Evolutionary conservation across 2,329 filamentous ascomycete species (phyloP).

Genomic region (Lachnellula occidentalis): DNA sequence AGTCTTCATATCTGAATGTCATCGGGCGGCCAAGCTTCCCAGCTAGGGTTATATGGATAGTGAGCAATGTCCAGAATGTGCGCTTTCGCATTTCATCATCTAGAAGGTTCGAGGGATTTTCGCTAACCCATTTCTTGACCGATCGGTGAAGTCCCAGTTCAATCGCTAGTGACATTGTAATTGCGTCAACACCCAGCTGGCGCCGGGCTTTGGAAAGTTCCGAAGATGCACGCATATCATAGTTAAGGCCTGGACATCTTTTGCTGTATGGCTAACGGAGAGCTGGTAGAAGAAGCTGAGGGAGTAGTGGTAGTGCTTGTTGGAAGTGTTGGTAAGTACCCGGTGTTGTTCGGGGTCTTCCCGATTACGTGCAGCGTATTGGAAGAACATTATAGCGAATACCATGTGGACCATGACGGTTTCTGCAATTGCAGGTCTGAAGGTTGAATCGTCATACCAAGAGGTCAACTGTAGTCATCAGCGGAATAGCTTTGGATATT

Average conservation of each 20-base stretch:
- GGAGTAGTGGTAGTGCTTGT: constrained; percentile 73
- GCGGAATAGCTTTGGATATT: background rate
- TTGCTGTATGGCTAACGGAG: constrained; percentile 52
- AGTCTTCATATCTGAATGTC: constrained; percentile 66
- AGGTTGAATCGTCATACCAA: constrained; percentile 65
- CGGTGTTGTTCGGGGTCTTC: constrained; percentile 48
- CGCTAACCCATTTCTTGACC: constrained; percentile 50
- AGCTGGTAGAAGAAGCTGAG: constrained; percentile 65
- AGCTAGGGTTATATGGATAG: constrained; percentile 61
- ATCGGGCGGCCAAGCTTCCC: constrained; percentile 75
- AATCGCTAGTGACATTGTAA: constrained; percentile 62
- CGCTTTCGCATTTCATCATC: constrained; percentile 74
- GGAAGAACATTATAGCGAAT: constrained; percentile 71
- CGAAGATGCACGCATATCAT: constrained; percentile 69
- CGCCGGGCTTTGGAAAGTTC: constrained; percentile 73
- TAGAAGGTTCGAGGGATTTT: constrained; percentile 44
- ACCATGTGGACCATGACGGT: constrained; percentile 72
- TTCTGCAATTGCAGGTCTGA: constrained; percentile 58
- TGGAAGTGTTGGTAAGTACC: constrained; percentile 58
- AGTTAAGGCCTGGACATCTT: constrained; percentile 67
- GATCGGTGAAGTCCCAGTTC: constrained; percentile 72
- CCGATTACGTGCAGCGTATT: constrained; percentile 66
- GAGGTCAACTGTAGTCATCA: constrained; percentile 45
- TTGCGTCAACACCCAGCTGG: constrained; percentile 64
- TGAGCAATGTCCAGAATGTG: constrained; percentile 68